Conservation (phyloP, 2,329 filamentous ascomycete genomes). For the Leptographium flavum region DNA sequence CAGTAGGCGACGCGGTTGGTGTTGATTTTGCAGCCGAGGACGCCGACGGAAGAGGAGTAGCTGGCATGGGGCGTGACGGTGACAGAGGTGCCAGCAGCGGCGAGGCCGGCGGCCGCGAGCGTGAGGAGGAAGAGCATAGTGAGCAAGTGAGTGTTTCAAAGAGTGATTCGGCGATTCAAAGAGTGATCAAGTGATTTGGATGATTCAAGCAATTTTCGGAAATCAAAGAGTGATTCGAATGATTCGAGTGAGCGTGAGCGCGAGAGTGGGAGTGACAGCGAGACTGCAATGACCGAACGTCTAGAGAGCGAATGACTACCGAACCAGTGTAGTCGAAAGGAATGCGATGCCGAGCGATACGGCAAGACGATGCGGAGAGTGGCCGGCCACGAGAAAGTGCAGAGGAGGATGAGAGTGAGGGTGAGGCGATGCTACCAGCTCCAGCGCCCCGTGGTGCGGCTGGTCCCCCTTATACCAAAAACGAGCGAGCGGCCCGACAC, state of each 20-base stretch:
- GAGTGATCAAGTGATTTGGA: too few relatives aligned
- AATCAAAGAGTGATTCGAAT: too few relatives aligned
- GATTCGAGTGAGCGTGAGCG: too few relatives aligned
- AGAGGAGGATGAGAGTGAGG: background rate
- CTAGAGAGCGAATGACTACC: background rate
- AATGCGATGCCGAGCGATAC: too few relatives aligned
- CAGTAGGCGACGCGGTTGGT: conserved; percentile 49
- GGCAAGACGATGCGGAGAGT: background rate
- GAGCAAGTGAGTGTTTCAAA: too few relatives aligned
- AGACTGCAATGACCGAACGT: background rate
- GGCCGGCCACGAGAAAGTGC: background rate
- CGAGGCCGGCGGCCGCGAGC: background rate
- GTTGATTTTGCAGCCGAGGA: conserved; percentile 45
- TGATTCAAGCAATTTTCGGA: too few relatives aligned
- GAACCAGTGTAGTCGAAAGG: background rate
- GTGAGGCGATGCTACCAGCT: background rate
- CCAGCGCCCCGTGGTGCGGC: background rate
- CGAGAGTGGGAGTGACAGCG: too few relatives aligned
- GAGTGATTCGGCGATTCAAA: too few relatives aligned
- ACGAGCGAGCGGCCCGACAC: background rate
- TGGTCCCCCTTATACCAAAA: background rate
- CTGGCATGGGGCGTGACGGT: conserved; percentile 39
- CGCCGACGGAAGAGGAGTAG: conserved; percentile 42
- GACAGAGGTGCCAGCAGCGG: conserved; percentile 13
- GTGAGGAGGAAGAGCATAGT: background rate